Evolutionary conservation across 352 stramenopile species (phyloP).

Genomic region (Phytophthora citricola): DNA sequence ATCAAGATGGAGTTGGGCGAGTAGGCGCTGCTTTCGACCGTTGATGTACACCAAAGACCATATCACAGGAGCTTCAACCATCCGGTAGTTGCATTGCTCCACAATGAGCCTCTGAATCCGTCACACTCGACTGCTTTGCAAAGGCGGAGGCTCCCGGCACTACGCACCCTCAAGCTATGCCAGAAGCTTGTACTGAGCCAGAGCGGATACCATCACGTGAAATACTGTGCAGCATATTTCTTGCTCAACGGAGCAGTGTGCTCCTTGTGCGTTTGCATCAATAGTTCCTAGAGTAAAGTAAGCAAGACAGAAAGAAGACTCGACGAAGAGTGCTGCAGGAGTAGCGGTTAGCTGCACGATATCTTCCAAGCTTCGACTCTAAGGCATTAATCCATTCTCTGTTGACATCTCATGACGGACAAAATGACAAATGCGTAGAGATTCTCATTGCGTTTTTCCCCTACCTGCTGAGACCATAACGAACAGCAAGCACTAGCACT

Average conservation of each 20-base stretch:
- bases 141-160: conserved; percentile 10
- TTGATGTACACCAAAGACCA: conserved; percentile 9
- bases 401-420: not conserved
- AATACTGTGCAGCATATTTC: conserved; percentile 24
- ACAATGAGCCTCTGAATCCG: conserved; percentile 15
- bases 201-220: conserved; percentile 23
- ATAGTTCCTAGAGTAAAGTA: conserved; percentile 37
- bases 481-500: conserved; percentile 2
- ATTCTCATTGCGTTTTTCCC: conserved; percentile 29
- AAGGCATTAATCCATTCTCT: conserved; percentile 20
- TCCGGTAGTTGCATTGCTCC: conserved; percentile 33
- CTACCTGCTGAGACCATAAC: conserved; percentile 17
- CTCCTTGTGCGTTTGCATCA: conserved; percentile 25
- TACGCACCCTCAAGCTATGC: conserved; percentile 20
- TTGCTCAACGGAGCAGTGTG: conserved; percentile 7
- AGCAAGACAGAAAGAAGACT: conserved; percentile 22
- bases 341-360: conserved; percentile 9
- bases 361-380: conserved; percentile 25
- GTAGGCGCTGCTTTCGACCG: conserved; percentile 24
- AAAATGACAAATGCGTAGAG: conserved; percentile 22
- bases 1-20: conserved; percentile 87
- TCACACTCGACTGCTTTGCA: not conserved
- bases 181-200: conserved; percentile 13
- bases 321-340: conserved; percentile 12
- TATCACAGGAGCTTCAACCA: conserved; percentile 22